A percentile compares a stretch with the other conserved stretches of the same genome.
These are phyloP conservation scores for Dacryopinax primogenitus DNA, from an alignment of 768 basidiomycete genomes.

Conservation along the genomic window DNA sequence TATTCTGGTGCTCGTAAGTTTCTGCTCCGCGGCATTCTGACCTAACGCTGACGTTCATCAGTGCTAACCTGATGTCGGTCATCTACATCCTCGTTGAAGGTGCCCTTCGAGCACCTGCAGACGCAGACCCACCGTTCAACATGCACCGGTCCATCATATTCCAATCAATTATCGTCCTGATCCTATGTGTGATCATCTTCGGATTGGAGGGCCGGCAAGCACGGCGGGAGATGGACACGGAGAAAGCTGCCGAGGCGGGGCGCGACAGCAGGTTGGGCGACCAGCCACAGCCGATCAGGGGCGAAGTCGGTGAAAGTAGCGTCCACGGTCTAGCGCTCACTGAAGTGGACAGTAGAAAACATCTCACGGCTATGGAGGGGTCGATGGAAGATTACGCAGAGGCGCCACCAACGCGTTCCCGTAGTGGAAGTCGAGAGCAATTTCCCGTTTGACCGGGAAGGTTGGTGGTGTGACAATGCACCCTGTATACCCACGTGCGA, in stretches of 20 bases:
- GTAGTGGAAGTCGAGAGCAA: too few relatives aligned
- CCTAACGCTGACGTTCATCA: not conserved
- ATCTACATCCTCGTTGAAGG: slow-evolving; percentile 3
- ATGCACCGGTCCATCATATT: slow-evolving; percentile 60
- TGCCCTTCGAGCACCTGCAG: slow-evolving; percentile 16
- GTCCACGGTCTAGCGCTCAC: not conserved
- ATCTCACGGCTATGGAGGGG: too few relatives aligned
- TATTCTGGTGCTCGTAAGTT: slow-evolving; percentile 62
- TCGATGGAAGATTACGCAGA: too few relatives aligned
- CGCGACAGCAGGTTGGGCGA: not conserved
- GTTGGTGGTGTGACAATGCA: too few relatives aligned
- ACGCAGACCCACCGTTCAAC: slow-evolving; percentile 57
- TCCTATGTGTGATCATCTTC: slow-evolving; percentile 34
- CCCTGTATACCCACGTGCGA: too few relatives aligned
- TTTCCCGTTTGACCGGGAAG: too few relatives aligned
- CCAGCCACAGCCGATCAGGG: not conserved
- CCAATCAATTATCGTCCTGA: slow-evolving; percentile 41
- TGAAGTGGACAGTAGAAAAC: not conserved
- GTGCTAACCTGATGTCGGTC: not conserved
- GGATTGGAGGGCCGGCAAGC: slow-evolving; percentile 47
- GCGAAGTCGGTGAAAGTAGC: not conserved
- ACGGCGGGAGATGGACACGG: slow-evolving; percentile 49
- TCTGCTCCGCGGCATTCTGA: not conserved
- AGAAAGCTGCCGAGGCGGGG: slow-evolving; percentile 25
- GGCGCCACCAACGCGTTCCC: too few relatives aligned